phyloP scores from a whole-genome alignment of 768 basidiomycete genomes.

The Boletus bicolor region DNA sequence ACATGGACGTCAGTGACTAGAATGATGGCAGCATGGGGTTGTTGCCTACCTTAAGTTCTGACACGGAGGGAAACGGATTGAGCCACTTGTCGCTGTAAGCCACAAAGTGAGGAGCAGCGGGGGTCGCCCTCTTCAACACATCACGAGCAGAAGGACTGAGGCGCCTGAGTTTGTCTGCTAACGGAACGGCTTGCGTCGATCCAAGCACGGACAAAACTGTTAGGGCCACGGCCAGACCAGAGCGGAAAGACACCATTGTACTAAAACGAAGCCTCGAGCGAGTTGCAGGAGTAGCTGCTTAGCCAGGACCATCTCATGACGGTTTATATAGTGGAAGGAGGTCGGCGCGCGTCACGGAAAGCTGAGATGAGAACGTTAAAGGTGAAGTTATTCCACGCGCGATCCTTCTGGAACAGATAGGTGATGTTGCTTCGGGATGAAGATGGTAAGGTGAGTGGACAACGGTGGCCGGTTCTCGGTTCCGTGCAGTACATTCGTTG shows the following conservation, averaged over 20 bases:
- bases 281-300: not conserved
- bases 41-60: slow-evolving; percentile 39
- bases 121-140: slow-evolving; percentile 18
- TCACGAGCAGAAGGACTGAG: slow-evolving; percentile 26
- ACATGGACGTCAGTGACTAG: not conserved
- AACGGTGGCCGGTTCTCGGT: not conserved
- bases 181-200: slow-evolving; percentile 14
- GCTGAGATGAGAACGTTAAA: not conserved
- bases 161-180: slow-evolving; percentile 18
- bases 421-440: not conserved
- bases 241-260: slow-evolving; percentile 19
- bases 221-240: not conserved
- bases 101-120: slow-evolving; percentile 49
- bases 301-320: not conserved
- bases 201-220: slow-evolving; percentile 12
- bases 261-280: not conserved
- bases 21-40: not conserved
- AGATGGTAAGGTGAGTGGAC: not conserved
- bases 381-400: not conserved
- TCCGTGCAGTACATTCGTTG: not conserved
- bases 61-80: slow-evolving; percentile 42
- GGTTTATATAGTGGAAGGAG: slow-evolving; percentile 16
- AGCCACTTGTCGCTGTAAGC: slow-evolving; percentile 42
- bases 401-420: not conserved
- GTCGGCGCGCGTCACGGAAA: not conserved